Conservation (phyloP, 768 basidiomycete species). For the Calocybe gangraenosa region DNA sequence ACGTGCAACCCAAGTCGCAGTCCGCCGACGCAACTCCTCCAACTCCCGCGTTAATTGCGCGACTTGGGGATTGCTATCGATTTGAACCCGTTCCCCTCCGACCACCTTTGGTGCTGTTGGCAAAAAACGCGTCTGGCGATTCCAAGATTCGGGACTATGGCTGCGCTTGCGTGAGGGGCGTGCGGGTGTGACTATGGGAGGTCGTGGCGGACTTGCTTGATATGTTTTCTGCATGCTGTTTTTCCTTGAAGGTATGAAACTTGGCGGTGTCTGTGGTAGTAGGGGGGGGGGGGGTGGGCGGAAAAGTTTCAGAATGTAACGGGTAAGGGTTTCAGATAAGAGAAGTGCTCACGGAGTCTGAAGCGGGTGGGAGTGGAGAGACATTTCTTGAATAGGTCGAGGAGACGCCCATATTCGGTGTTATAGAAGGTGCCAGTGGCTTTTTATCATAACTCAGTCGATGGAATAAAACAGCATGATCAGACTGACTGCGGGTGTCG, state of each 20-base stretch:
- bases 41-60: slow-evolving; percentile 23
- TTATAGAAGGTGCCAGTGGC: no score
- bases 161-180: slow-evolving; percentile 10
- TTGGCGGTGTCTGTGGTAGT: slow-evolving; percentile 9
- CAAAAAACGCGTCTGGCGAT: not conserved
- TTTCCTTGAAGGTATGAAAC: slow-evolving; percentile 3
- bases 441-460: no score
- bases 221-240: not conserved
- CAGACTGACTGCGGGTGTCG: slow-evolving; percentile 4
- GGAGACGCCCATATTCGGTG: no score
- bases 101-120: not conserved
- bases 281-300: not conserved
- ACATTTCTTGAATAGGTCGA: no score
- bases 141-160: slow-evolving; percentile 5
- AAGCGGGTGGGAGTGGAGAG: not conserved
- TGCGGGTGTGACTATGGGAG: not conserved
- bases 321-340: not conserved
- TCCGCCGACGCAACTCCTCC: slow-evolving; percentile 22
- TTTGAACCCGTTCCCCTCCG: not conserved
- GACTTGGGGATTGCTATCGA: slow-evolving; percentile 2
- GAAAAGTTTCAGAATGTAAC: not conserved
- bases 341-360: slow-evolving; percentile 2
- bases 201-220: not conserved
- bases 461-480: not conserved
- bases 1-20: slow-evolving; percentile 20